Evolutionary conservation across 1,284 basidiomycete genomes (phyloP), one percentile per base, ranked within the genome.

Genomic region (Rhodotorula sp.): DNA sequence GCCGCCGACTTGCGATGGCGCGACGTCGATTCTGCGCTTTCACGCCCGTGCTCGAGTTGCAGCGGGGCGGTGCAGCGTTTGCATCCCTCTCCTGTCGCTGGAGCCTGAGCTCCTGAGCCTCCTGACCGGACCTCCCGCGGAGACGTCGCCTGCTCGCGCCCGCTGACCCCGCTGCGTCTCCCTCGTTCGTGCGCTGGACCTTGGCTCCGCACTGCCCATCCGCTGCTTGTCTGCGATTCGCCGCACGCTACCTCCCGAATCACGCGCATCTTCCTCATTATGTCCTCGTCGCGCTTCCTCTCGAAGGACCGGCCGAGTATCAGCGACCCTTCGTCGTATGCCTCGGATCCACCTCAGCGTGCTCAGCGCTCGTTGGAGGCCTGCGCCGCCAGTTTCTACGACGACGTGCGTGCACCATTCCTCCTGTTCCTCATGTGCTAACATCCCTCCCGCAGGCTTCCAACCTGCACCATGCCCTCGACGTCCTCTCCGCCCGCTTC

Each of bases 381-480:
- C 5, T 51, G 59, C 46, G 63, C 50, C 2, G 32, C 44, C 17
- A 34, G 55, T 12, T 70, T 61, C 46, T 58, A 66, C 48, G 64
- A 66, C 34, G 41, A 62, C 29, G 69, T 70, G 10, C 46, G 50
- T 57, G 19, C 39, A 0, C 44, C 7, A 7, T 12, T 29, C 29
- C 59, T 1, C 13, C 34, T 19, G 36, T 15, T n/a, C 25, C 32
- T n/a, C 19, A 12, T 32, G 3, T 44, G 6, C 34, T 2, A 1
- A 27, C 27, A 17, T 19, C 29, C 3, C 6, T 21, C 39, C 12
- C 29, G 21, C 60, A 64, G 64, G 53, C 57, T 34, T 36, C 59
- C 22, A 41, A 22, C 1, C 17, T 58, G 17, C 57, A 55, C 36
- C 10, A 29, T n/a, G 25, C 46, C 5, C n/a, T 72, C 37, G 56